These are phyloP conservation scores for Ustilago loliicola DNA, from an alignment of 1,284 basidiomycete genomes.

Conservation along the genomic window DNA sequence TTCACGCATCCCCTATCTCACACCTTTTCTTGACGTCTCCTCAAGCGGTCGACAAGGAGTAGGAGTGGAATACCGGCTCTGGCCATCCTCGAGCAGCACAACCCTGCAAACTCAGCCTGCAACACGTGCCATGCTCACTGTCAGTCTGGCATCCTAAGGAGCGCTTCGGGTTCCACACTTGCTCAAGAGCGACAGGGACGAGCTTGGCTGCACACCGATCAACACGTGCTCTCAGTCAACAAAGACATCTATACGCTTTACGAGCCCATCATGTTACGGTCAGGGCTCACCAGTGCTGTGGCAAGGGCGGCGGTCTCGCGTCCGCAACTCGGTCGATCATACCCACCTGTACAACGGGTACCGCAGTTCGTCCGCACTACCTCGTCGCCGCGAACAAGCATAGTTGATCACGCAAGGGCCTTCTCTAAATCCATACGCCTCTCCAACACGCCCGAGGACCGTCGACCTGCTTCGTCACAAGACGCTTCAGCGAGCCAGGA, in stretches of 20 bases:
- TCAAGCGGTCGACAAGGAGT: not conserved
- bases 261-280: slow-evolving; percentile 22
- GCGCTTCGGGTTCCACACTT: not conserved
- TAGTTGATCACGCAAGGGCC: slow-evolving; percentile 9
- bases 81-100: not conserved
- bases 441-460: not conserved
- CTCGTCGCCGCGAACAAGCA: not conserved
- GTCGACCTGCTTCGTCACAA: slow-evolving; percentile 12
- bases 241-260: not conserved
- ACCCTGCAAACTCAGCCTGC: not conserved
- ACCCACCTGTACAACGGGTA: not conserved
- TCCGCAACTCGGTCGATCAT: not conserved
- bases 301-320: slow-evolving; percentile 10
- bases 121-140: not conserved
- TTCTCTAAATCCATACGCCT: slow-evolving; percentile 15
- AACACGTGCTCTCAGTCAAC: too few relatives aligned
- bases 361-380: not conserved
- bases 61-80: not conserved
- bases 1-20: too few relatives aligned
- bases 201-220: too few relatives aligned
- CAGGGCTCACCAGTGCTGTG: slow-evolving; percentile 10
- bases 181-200: not conserved
- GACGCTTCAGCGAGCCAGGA: slow-evolving; percentile 7
- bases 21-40: not conserved
- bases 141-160: not conserved